These are phyloP conservation scores for Aegilops bicornis DNA, from an alignment of 176 grass and related monocot genomes.

Conservation along the genomic window DNA sequence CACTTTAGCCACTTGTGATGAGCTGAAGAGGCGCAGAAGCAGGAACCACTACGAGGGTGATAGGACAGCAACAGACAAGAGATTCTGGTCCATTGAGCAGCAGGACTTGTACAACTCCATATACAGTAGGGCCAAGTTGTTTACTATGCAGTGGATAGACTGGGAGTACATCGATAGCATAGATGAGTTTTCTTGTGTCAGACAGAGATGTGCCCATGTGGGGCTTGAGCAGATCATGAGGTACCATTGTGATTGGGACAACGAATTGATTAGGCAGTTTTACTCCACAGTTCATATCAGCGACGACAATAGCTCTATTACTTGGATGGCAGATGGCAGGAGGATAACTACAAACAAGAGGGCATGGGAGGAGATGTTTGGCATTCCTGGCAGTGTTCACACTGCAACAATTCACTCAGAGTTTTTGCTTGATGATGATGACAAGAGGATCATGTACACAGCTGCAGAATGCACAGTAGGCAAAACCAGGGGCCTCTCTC, in stretches of 20 bases:
- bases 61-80: constrained; percentile 35
- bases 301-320: constrained; percentile 3
- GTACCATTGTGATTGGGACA: constrained; percentile 6
- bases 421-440: constrained; percentile 22
- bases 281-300: constrained; percentile 32
- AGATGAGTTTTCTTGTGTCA: constrained; percentile 18
- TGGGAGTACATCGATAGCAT: background rate
- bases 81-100: constrained; percentile 39
- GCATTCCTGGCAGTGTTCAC: background rate
- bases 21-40: constrained; percentile 29
- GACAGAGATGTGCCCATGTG: constrained; percentile 13
- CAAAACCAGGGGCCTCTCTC: background rate
- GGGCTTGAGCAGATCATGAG: constrained; percentile 25
- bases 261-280: constrained; percentile 14
- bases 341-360: constrained; percentile 21
- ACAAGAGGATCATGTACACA: constrained; percentile 26
- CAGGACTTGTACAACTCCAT: constrained; percentile 27
- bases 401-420: constrained; percentile 17
- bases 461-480: background rate
- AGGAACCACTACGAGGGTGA: constrained; percentile 23
- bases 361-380: constrained; percentile 13
- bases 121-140: background rate
- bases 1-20: background rate
- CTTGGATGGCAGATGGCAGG: constrained; percentile 24
- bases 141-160: constrained; percentile 12